phyloP scores from a whole-genome alignment of 495 filamentous ascomycete genomes.

The Tirmania nivea region DNA sequence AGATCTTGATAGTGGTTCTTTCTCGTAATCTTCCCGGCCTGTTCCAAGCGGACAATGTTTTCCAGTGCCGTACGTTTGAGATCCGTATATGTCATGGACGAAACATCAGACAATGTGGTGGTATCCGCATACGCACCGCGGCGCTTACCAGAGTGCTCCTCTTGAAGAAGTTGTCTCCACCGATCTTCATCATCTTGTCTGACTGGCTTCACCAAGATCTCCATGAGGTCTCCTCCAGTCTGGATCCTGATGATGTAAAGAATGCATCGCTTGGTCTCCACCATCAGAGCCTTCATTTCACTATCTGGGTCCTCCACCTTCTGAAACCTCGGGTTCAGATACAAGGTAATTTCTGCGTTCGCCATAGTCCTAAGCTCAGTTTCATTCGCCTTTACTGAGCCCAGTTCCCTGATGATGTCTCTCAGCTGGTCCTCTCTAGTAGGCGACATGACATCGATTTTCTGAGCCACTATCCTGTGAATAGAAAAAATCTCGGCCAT shows the following conservation, averaged over 20 bases:
- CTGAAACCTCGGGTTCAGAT: slow-evolving; percentile 75
- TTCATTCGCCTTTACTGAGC: slow-evolving; percentile 87
- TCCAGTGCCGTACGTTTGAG: slow-evolving; percentile 84
- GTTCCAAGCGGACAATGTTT: slow-evolving; percentile 77
- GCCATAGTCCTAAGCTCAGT: slow-evolving; percentile 72
- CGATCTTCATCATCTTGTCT: slow-evolving; percentile 66
- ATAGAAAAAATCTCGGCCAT: slow-evolving; percentile 95
- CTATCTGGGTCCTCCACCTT: slow-evolving; percentile 82
- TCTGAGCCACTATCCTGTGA: slow-evolving; percentile 63
- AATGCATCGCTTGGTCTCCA: slow-evolving; percentile 94
- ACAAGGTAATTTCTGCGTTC: slow-evolving; percentile 76
- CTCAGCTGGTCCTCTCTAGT: slow-evolving; percentile 69
- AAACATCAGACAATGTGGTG: slow-evolving; percentile 66
- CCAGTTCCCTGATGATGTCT: slow-evolving; percentile 79
- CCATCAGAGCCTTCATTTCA: slow-evolving; percentile 74
- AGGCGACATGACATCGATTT: slow-evolving; percentile 54
- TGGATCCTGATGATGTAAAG: slow-evolving; percentile 96
- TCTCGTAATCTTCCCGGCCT: slow-evolving; percentile 61
- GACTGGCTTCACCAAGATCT: slow-evolving; percentile 84
- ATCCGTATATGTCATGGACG: slow-evolving; percentile 65
- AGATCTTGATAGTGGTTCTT: slow-evolving; percentile 94
- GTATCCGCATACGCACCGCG: slow-evolving; percentile 79
- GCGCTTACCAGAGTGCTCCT: slow-evolving; percentile 54
- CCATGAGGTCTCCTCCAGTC: slow-evolving; percentile 72
- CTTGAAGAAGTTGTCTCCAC: slow-evolving; percentile 63